These are phyloP conservation scores for Fabrea salina DNA, from an alignment of 169 alveolate genomes.

Conservation along the genomic window DNA sequence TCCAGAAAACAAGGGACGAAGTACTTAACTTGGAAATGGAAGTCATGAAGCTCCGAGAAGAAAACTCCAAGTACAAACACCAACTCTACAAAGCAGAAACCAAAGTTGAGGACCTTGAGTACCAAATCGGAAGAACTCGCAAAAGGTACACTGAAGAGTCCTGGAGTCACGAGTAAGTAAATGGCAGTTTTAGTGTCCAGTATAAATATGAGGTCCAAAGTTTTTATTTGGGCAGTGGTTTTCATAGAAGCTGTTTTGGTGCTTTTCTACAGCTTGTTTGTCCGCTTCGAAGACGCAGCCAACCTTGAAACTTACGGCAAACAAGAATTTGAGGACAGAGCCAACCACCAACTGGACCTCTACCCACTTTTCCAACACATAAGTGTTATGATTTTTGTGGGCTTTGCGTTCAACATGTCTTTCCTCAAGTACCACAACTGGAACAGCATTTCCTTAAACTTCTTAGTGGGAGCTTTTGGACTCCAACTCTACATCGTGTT, in stretches of 20 bases:
- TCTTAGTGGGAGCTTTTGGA: conserved; percentile 55
- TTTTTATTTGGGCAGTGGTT: too few relatives aligned
- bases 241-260: neutral
- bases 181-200: too few relatives aligned
- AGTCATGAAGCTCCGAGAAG: conserved; percentile 23
- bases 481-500: conserved; percentile 27
- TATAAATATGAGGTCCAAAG: too few relatives aligned
- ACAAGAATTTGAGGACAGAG: neutral
- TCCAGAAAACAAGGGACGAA: neutral
- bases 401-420: conserved; percentile 72
- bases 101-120: conserved; percentile 11
- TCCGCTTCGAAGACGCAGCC: neutral
- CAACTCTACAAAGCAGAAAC: neutral
- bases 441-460: conserved; percentile 58
- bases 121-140: too few relatives aligned
- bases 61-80: neutral
- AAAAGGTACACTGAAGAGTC: too few relatives aligned
- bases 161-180: too few relatives aligned
- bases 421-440: conserved; percentile 63
- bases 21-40: conserved; percentile 26
- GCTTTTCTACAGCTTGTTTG: conserved; percentile 8
- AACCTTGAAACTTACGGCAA: neutral
- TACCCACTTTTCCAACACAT: conserved; percentile 49
- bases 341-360: neutral
- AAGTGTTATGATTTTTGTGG: conserved; percentile 72